These are phyloP conservation scores for Colletotrichum kahawae DNA, from an alignment of 2,329 filamentous ascomycete genomes.

Conservation along the genomic window DNA sequence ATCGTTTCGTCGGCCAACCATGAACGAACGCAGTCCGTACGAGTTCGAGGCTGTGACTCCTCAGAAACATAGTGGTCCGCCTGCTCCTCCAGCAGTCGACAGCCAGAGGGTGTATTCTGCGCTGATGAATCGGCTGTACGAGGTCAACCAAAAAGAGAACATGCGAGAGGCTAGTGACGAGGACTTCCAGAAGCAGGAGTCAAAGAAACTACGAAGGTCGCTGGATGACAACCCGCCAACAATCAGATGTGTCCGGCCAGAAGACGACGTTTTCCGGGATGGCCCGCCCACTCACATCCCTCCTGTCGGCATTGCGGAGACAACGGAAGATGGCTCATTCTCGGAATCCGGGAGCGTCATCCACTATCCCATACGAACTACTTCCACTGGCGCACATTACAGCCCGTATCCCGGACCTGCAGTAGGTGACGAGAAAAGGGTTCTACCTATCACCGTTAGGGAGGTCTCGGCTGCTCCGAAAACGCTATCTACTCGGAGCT, in stretches of 20 bases:
- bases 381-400: background rate
- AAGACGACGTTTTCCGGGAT: constrained; percentile 38
- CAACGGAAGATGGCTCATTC: background rate
- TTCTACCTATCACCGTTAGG: background rate
- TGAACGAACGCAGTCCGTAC: constrained; percentile 26
- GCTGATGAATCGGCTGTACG: constrained; percentile 61
- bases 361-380: background rate
- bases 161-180: background rate
- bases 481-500: constrained; percentile 45
- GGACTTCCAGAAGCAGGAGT: background rate
- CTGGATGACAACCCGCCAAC: background rate
- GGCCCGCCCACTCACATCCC: background rate
- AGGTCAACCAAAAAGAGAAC: constrained; percentile 32
- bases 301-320: background rate
- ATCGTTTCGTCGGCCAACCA: constrained; percentile 32
- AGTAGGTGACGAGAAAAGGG: background rate
- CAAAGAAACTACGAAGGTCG: background rate
- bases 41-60: constrained; percentile 1
- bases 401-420: background rate
- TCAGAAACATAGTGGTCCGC: background rate
- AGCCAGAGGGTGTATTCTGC: constrained; percentile 68
- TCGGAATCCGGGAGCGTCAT: background rate
- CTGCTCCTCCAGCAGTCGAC: constrained; percentile 43
- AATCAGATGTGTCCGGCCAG: constrained; percentile 36
- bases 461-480: constrained; percentile 26